These are phyloP conservation scores for Phytophthora sansomeana DNA, from an alignment of 352 stramenopile genomes.

Conservation along the genomic window DNA sequence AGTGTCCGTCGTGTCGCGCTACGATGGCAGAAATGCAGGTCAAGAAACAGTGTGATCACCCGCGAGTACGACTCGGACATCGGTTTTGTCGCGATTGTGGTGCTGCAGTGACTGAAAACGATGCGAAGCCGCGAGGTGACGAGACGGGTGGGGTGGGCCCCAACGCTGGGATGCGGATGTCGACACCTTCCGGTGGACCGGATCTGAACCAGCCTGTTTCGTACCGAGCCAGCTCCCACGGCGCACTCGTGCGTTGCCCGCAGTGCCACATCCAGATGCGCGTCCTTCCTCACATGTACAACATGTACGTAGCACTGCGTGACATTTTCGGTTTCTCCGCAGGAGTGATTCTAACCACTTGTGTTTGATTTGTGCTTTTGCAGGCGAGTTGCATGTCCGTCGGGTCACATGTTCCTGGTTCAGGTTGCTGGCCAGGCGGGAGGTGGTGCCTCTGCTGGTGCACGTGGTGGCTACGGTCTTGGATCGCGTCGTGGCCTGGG, in stretches of 20 bases:
- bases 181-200: constrained; percentile 19
- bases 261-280: constrained; percentile 91
- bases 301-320: constrained; percentile 70
- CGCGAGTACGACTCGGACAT: constrained; percentile 79
- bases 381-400: constrained; percentile 83
- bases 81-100: constrained; percentile 86
- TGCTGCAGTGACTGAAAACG: constrained; percentile 53
- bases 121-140: constrained; percentile 72
- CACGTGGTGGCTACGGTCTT: constrained; percentile 33
- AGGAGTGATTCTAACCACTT: constrained; percentile 16
- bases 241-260: constrained; percentile 84
- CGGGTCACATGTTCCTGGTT: constrained; percentile 88
- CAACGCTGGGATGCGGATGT: constrained; percentile 30
- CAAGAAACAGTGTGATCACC: constrained; percentile 87
- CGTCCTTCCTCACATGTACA: constrained; percentile 90
- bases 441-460: constrained; percentile 18
- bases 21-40: constrained; percentile 85
- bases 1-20: constrained; percentile 81
- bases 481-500: constrained; percentile 34
- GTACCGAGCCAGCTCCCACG: constrained; percentile 82
- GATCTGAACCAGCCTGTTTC: constrained; percentile 62
- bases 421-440: constrained; percentile 68
- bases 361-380: neutral
- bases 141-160: constrained; percentile 31
- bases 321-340: neutral